phyloP scores from a whole-genome alignment of 306 rosid genomes.

The Bauhinia variegata region DNA sequence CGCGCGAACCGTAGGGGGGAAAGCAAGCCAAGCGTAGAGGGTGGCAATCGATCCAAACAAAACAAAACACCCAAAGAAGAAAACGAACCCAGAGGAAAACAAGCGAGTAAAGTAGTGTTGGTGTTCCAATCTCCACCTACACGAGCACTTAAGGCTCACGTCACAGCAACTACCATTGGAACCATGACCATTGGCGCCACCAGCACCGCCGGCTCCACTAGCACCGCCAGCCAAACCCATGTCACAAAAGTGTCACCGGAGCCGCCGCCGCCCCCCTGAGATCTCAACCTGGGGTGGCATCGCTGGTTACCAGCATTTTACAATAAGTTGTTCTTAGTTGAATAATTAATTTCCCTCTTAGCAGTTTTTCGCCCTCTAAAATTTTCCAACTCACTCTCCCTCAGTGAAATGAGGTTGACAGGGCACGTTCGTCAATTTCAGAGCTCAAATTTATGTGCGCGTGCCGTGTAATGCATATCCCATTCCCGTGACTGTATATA shows the following conservation, averaged over 20 bases:
- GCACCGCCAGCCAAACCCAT: constrained; percentile 64
- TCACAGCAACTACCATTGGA: constrained; percentile 52
- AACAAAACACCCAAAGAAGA: constrained; percentile 76
- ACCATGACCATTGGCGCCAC: constrained; percentile 29
- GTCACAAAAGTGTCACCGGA: constrained; percentile 17
- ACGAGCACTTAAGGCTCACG: constrained; percentile 63
- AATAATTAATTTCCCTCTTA: neutral
- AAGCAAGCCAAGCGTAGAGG: constrained; percentile 80
- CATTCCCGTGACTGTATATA: constrained; percentile 1
- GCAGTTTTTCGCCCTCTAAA: neutral
- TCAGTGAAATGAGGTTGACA: constrained; percentile 8
- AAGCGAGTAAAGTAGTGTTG: constrained; percentile 54
- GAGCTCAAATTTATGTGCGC: neutral
- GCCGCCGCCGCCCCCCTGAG: constrained; percentile 11
- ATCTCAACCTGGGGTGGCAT: constrained; percentile 43
- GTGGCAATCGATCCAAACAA: constrained; percentile 79
- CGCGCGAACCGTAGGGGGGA: constrained; percentile 64
- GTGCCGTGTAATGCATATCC: no score
- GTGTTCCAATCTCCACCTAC: constrained; percentile 58
- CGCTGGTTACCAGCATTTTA: constrained; percentile 39
- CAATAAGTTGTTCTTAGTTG: neutral
- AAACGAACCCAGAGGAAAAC: constrained; percentile 71
- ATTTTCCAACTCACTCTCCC: neutral
- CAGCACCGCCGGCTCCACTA: constrained; percentile 18
- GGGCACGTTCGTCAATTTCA: constrained; percentile 36